Percentiles rank a stretch among this genome's conserved stretches.
These are phyloP conservation scores for Blepharisma undulans DNA, from an alignment of 169 alveolate genomes.

Conservation along the genomic window DNA sequence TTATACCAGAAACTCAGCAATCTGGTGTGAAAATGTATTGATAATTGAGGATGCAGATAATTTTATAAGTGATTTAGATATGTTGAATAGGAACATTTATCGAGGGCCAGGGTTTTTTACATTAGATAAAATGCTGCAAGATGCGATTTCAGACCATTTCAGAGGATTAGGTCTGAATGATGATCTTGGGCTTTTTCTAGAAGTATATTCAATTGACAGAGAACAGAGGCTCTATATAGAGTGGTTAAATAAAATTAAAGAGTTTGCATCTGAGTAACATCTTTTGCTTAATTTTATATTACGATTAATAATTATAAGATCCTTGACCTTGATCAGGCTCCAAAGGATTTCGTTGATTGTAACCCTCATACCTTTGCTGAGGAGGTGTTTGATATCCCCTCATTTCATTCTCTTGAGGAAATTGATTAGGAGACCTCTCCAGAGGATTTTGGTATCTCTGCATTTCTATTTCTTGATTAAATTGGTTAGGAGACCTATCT, in stretches of 20 bases:
- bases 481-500: background rate
- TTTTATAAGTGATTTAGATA: constrained; percentile 10
- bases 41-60: constrained; percentile 37
- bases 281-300: no score
- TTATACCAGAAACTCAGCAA: constrained; percentile 53
- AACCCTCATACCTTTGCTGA: background rate
- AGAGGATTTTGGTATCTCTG: background rate
- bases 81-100: constrained; percentile 44
- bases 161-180: constrained; percentile 55
- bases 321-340: no score
- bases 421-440: background rate
- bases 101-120: constrained; percentile 66
- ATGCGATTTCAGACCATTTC: constrained; percentile 47
- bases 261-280: constrained; percentile 40
- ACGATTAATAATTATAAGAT: no score
- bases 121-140: constrained; percentile 64
- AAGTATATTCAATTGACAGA: constrained; percentile 56
- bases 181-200: constrained; percentile 63
- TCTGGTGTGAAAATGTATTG: constrained; percentile 34
- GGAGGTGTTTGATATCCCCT: background rate
- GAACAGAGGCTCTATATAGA: constrained; percentile 69
- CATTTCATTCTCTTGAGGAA: background rate
- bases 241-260: constrained; percentile 57
- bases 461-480: background rate
- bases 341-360: background rate